Conservation (phyloP, 2,329 filamentous ascomycete genomes). For the Aspergillus fijiensis region DNA sequence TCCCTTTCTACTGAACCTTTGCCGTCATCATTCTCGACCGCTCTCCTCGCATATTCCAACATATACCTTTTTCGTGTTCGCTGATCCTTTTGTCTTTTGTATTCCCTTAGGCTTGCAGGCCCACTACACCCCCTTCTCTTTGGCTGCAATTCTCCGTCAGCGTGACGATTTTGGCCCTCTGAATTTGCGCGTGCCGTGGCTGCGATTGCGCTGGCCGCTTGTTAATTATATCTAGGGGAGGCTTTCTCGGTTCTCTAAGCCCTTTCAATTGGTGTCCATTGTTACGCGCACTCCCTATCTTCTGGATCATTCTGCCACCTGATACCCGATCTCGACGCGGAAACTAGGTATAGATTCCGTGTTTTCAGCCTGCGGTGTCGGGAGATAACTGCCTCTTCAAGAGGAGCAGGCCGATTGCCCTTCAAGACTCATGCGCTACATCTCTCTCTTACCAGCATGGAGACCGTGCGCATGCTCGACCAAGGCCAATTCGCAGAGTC, state of each 20-base stretch:
- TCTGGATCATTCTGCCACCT: background rate
- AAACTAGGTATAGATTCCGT: too few species aligned
- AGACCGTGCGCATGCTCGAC: conserved; percentile 12
- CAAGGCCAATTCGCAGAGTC: conserved; percentile 1
- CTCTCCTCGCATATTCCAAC: background rate
- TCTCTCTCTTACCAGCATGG: conserved; percentile 16
- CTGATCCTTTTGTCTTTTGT: background rate
- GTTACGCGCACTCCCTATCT: background rate
- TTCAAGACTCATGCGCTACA: conserved; percentile 1
- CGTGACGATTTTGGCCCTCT: background rate
- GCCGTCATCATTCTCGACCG: background rate
- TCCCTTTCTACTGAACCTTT: conserved; percentile 12
- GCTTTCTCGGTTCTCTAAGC: background rate
- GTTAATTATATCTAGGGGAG: background rate
- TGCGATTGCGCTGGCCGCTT: conserved; percentile 4
- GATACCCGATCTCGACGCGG: background rate
- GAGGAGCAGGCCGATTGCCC: too few species aligned
- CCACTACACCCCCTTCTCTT: conserved; percentile 6
- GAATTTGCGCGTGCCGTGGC: background rate
- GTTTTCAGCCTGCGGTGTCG: too few species aligned
- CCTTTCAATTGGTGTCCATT: background rate
- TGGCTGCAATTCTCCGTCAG: conserved; percentile 10
- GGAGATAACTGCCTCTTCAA: too few species aligned
- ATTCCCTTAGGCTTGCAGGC: background rate
- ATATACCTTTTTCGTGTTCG: background rate